A percentile compares a stretch with the other conserved stretches of the same genome.
Conservation (phyloP, 2,329 filamentous ascomycete genomes). For the Fusarium falciforme region DNA sequence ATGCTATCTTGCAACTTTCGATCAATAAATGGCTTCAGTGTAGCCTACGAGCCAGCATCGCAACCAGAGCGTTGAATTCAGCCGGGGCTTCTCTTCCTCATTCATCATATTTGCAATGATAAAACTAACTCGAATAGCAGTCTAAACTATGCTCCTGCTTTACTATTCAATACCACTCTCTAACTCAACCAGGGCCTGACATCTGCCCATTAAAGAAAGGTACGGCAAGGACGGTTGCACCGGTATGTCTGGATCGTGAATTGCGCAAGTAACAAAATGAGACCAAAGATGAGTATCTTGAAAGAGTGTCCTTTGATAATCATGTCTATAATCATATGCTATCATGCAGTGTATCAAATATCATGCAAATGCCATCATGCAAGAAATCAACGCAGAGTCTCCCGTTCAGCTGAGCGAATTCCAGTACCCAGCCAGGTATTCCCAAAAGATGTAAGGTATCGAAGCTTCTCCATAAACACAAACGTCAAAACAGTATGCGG, state of each 20-base stretch:
- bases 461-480: slow-evolving; percentile 58
- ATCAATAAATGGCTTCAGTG: background rate
- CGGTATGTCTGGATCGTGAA: background rate
- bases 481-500: slow-evolving; percentile 60
- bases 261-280: background rate
- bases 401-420: slow-evolving; percentile 13
- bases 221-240: no score
- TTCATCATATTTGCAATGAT: background rate
- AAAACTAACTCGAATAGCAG: background rate
- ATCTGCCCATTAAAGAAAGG: background rate
- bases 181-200: background rate
- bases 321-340: background rate
- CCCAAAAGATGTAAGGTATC: slow-evolving; percentile 46
- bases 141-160: background rate
- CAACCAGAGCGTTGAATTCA: background rate
- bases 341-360: background rate
- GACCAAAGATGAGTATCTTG: background rate
- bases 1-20: background rate
- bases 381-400: slow-evolving; percentile 22
- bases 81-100: background rate
- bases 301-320: background rate
- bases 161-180: background rate
- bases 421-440: slow-evolving; percentile 31
- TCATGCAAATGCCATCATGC: background rate
- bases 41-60: background rate